Percentiles rank a stretch among this genome's conserved stretches.
These are phyloP conservation scores for Dendrobium chrysotoxum DNA, from an alignment of 106 monocot species.

Conservation along the genomic window DNA sequence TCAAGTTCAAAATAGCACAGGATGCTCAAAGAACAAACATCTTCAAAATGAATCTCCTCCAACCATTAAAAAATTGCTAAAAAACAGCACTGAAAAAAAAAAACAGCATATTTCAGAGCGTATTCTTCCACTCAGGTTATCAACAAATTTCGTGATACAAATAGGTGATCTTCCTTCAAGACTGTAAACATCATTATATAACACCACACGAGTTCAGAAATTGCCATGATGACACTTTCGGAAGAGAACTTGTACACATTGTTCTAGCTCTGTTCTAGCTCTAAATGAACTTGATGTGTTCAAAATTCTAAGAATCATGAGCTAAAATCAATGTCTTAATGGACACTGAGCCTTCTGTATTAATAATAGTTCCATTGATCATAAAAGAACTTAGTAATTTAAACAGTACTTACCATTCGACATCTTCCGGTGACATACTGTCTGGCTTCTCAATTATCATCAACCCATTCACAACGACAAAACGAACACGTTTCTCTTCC, in stretches of 20 bases:
- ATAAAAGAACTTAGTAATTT: neutral
- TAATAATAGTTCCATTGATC: neutral
- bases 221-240: neutral
- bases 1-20: neutral
- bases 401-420: conserved; percentile 58
- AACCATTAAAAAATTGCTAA: neutral
- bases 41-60: neutral
- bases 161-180: neutral
- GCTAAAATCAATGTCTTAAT: neutral
- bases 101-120: too few relatives aligned
- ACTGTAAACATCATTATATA: neutral
- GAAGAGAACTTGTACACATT: neutral
- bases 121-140: too few relatives aligned
- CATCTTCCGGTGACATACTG: conserved; percentile 55
- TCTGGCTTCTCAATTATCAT: conserved; percentile 67
- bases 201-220: neutral
- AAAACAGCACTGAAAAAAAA: neutral
- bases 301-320: neutral
- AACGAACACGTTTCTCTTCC: conserved; percentile 92
- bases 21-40: neutral
- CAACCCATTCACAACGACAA: conserved; percentile 93
- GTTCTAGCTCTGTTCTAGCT: neutral
- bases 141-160: neutral
- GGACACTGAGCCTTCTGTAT: too few relatives aligned
- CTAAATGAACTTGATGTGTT: neutral